Evolutionary conservation across 257 asterid genomes (phyloP), one percentile per base, ranked within the genome.

Genomic region (Rauvolfia tetraphylla): DNA sequence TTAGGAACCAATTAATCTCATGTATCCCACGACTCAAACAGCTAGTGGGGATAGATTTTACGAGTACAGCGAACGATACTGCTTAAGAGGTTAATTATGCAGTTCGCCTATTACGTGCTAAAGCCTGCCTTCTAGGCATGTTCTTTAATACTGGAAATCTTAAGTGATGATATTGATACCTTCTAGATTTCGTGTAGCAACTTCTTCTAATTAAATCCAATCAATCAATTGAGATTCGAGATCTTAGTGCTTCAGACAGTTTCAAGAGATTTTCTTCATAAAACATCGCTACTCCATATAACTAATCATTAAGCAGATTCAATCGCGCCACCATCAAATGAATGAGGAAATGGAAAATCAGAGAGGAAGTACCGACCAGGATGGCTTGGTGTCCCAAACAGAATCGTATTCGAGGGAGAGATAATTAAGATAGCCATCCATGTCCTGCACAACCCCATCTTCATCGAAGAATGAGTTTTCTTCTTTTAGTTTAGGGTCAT

Each of bases 321-420:
- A 74, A n/a, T 12, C 5, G 15, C 23, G 42, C 59, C 41, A 7
- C 71, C 7, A 25, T 11, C 9, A 42, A 74, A 57, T 61, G 27
- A 42, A 34, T 11, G 17, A 18, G 65, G 63, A 81, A 5, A 25
- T 18, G 41, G 46, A 39, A 54, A 20, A 63, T 33, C 17, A 14
- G 20, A 36, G 25, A 18, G 23, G 0, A 17, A 20, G 38, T 36
- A 66, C 53, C 1, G 81, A 91, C 98, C 98, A 93, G 33, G 93
- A 84, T 54, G 98, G 98, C 65, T 93, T 93, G 89, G 97, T 91
- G 84, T 93, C 97, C 98, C 98, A 93, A 76, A 91, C 95, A 67
- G 97, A 90, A 73, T 90, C 98, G 68, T 92, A 95, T 82, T 95
- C 98, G 1, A 90, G 97, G 69, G 98, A 87, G 33, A 94, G 91